phyloP scores from a whole-genome alignment of 2,329 filamentous ascomycete genomes.

The Xylariaceae sp. region DNA sequence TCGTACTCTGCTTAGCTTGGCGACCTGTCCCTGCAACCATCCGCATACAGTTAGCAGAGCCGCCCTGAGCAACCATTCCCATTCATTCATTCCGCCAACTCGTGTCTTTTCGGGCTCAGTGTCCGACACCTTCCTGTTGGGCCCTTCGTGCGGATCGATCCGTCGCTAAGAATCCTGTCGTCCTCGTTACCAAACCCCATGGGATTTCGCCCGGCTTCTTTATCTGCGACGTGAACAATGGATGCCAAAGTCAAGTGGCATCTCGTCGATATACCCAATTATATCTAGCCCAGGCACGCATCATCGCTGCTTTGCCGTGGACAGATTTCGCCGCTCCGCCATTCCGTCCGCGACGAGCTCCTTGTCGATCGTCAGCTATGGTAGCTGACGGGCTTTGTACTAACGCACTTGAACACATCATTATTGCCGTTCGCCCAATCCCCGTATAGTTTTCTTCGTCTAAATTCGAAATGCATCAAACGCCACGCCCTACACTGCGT shows the following conservation, averaged over 20 bases:
- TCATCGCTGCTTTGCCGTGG: slow-evolving; percentile 2
- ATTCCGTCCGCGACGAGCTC: slow-evolving; percentile 6
- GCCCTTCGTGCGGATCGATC: slow-evolving; percentile 1
- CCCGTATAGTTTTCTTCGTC: not conserved
- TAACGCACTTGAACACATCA: slow-evolving; percentile 1
- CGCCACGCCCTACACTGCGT: slow-evolving; percentile 70
- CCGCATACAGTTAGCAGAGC: slow-evolving; percentile 34
- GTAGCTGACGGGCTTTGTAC: slow-evolving; percentile 5
- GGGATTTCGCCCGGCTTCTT: slow-evolving; percentile 18
- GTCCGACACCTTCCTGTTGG: slow-evolving; percentile 22
- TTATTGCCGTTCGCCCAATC: not conserved
- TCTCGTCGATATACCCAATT: slow-evolving; percentile 28
- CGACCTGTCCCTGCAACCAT: slow-evolving; percentile 29
- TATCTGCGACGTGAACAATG: slow-evolving; percentile 32
- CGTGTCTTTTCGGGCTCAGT: slow-evolving; percentile 8
- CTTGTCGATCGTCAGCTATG: slow-evolving; percentile 7
- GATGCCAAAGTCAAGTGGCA: slow-evolving; percentile 37
- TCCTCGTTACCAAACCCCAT: slow-evolving; percentile 1
- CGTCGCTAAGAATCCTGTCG: slow-evolving; percentile 1
- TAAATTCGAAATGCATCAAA: slow-evolving; percentile 73
- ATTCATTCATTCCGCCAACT: slow-evolving; percentile 7
- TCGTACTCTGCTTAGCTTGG: slow-evolving; percentile 27
- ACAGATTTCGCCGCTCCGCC: slow-evolving; percentile 3
- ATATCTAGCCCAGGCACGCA: slow-evolving; percentile 21
- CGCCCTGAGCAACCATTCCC: slow-evolving; percentile 21